Conservation (phyloP, 768 basidiomycete genomes). For the Termitomyces titanicus region DNA sequence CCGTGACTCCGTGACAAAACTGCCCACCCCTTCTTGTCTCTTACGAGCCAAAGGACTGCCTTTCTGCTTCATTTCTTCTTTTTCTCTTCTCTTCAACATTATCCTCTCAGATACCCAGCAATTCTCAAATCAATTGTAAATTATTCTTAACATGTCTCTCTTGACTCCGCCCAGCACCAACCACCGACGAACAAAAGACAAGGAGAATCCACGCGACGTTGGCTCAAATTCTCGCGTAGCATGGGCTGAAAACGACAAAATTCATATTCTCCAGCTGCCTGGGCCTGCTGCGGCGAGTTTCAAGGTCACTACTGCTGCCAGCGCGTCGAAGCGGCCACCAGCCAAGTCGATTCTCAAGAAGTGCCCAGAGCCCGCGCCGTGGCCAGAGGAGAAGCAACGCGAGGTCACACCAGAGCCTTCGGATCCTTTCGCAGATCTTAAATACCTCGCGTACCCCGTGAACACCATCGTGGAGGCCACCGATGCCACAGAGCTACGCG, state of each 20-base stretch:
- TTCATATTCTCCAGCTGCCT: slow-evolving; percentile 33
- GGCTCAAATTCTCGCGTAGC: slow-evolving; percentile 35
- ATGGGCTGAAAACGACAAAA: slow-evolving; percentile 51
- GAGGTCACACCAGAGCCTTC: slow-evolving; percentile 76
- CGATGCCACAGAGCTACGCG: slow-evolving; percentile 40
- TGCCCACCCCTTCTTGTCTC: slow-evolving; percentile 14
- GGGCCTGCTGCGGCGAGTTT: slow-evolving; percentile 16
- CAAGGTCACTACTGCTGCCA: slow-evolving; percentile 28
- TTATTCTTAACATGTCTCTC: slow-evolving; percentile 38
- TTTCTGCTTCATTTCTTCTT: slow-evolving; percentile 8
- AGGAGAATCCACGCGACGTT: slow-evolving; percentile 40
- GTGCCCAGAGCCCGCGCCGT: slow-evolving; percentile 28
- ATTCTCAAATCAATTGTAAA: neutral
- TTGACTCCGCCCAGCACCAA: slow-evolving; percentile 60
- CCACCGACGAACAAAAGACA: slow-evolving; percentile 45
- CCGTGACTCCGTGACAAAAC: slow-evolving; percentile 13
- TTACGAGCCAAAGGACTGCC: slow-evolving; percentile 4
- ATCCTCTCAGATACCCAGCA: slow-evolving; percentile 10
- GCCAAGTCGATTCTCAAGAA: slow-evolving; percentile 72
- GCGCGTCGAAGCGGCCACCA: slow-evolving; percentile 41
- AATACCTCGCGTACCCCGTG: slow-evolving; percentile 66
- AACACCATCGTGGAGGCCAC: slow-evolving; percentile 46
- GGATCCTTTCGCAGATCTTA: slow-evolving; percentile 58
- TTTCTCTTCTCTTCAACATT: slow-evolving; percentile 13
- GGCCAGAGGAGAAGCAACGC: slow-evolving; percentile 45